phyloP scores from a whole-genome alignment of 129 eudicot genomes.

The Chrysanthemum lavandulifolium region DNA sequence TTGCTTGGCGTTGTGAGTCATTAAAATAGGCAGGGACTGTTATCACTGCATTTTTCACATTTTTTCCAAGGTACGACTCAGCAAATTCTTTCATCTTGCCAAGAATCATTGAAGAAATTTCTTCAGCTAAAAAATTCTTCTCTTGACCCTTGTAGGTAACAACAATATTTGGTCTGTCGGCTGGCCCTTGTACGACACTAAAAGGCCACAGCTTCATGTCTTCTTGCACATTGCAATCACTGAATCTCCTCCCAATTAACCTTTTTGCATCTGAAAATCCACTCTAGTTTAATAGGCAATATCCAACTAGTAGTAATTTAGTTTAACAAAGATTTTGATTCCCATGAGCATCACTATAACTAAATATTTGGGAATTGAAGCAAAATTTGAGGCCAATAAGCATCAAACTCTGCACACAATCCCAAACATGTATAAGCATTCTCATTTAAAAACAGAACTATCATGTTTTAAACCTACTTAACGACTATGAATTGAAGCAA shows the following conservation, averaged over 20 bases:
- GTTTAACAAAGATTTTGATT: too few relatives aligned
- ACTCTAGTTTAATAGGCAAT: not conserved
- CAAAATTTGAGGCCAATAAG: too few relatives aligned
- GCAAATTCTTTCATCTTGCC: conserved; percentile 12
- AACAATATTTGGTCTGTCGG: conserved; percentile 13
- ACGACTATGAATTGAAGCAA: too few relatives aligned
- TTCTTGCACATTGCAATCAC: not conserved
- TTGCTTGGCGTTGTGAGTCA: conserved; percentile 9
- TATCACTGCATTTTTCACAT: not conserved
- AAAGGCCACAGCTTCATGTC: conserved; percentile 6
- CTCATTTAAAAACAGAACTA: too few relatives aligned
- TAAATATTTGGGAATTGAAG: too few relatives aligned
- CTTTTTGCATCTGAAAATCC: conserved; percentile 16
- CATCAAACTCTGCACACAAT: too few relatives aligned
- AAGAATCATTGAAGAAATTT: conserved; percentile 20
- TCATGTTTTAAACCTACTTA: too few relatives aligned
- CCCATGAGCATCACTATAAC: not conserved
- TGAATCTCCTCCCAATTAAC: conserved; percentile 14
- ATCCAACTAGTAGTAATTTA: too few relatives aligned
- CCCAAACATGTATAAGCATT: too few relatives aligned
- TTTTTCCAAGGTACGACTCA: not conserved
- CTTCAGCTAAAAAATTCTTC: conserved; percentile 12
- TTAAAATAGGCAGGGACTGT: not conserved
- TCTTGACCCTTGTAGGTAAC: conserved; percentile 15
- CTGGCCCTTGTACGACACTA: conserved; percentile 1